Evolutionary conservation across 1,139 yeast genomes (phyloP), one percentile per base, ranked within the genome.

Genomic region (Sugiyamaella paludigena): DNA sequence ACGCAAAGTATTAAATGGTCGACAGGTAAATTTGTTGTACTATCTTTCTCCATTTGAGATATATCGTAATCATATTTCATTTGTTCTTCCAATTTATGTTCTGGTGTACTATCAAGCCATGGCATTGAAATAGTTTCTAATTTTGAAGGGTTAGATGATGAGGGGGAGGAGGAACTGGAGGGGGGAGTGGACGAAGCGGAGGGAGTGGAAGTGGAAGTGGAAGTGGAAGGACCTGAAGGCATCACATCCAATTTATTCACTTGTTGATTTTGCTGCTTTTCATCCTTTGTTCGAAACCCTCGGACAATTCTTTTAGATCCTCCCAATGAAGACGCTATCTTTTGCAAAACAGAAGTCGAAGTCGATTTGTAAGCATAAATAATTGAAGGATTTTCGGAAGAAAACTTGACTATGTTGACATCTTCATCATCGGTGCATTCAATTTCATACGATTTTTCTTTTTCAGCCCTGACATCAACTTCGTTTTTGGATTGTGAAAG

Each of bases 1-100:
- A 89, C 78, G 62, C 96, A 87, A 27, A 89, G 71, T 2, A 88
- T 79, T 50, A 89, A 69, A 67, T 92, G 97, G 45, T 87, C 89
- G 13, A 89, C 75, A 29, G 79, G 73, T 51, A 95, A 70, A 36
- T 45, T 32, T 1, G 47, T 26, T 9, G 31, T 12, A 31, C 40
- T 36, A 10, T 38, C 15, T 8, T 46, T 36, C 12, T 41, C 36
- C 13, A 29, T 49, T 26, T 54, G 53, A 7, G 43, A 43, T 8
- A 49, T 51, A 13, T 50, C 55, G 34, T 60, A 61, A 38, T 63
- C 67, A 26, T 57, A 45, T 42, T 61, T 63, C 58, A 64, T 64
- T 49, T 63, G 61, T 6, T 49, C 46, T 45, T 61, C 62, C 47
- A 55, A 34, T 24, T 46, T 48, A 11, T 46, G 54, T 39, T 51